Evolutionary conservation across 2,329 filamentous ascomycete species (phyloP), one percentile per base, ranked within the genome.

Genomic region (Rhytidhysteron rufulum): DNA sequence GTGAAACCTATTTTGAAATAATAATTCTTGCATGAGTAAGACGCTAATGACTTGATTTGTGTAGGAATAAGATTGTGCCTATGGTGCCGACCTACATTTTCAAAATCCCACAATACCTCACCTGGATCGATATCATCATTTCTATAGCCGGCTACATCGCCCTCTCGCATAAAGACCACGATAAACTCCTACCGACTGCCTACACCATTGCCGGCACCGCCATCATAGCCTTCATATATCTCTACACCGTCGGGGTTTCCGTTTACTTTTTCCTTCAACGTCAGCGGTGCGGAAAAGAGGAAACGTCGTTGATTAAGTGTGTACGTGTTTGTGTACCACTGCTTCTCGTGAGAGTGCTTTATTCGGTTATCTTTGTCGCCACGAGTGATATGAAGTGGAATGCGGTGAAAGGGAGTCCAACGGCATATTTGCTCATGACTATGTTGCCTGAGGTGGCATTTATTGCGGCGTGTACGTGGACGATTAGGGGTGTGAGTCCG

Each of bases 351-450:
- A 7, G 33, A 7, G 18, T 21, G 8, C 33, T 35, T 9, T 35
- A 35, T 16, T 19, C 11, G 6, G 6, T 35, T 8, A 35, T 35
- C 16, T 35, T 35, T 21, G 19, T 35, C 33, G 16, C 16, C 6
- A 19, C 33, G 16, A 21, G 17, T 17, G 17, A 35, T 21, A 35
- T 35, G 33, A 35, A 17, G 11, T 35, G 33, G 33, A 35, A 35
- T 35, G 33, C 33, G 6, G 33, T 35, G 8, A 35, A 35, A 16
- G 33, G 33, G 7, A 35, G 16, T 21, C 19, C 33, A 35, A 21
- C 33, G 33, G 33, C 33, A 17, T 35, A 35, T 21, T 21, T 35
- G 11, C 6, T 21, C 8, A 18, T 35, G 33, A 35, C 33, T 6
- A 8, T 35, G 33, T 21, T 35, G 33, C 33, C 33, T 21, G 33